phyloP scores from a whole-genome alignment of 768 basidiomycete species.

The Amanita thiersii region DNA sequence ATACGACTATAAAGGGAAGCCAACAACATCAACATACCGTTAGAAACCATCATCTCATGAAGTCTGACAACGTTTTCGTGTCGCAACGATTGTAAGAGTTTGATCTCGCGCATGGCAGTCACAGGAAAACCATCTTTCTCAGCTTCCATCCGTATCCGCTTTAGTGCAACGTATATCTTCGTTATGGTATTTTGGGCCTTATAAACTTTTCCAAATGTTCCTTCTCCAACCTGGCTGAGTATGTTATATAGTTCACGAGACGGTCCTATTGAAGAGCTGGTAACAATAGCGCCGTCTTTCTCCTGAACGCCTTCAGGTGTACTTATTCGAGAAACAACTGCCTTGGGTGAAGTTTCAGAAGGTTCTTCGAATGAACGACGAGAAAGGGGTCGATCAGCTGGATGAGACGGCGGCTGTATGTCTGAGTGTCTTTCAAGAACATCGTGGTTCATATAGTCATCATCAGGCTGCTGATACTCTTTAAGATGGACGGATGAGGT shows the following conservation, averaged over 20 bases:
- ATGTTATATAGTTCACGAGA: conserved; percentile 70
- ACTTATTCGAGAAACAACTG: conserved; percentile 1
- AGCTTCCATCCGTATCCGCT: conserved; percentile 95
- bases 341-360: neutral
- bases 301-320: conserved; percentile 7
- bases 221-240: conserved; percentile 92
- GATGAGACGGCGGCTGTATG: neutral
- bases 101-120: conserved; percentile 98
- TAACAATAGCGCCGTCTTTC: neutral
- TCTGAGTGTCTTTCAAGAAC: neutral
- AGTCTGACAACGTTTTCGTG: conserved; percentile 87
- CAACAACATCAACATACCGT: conserved; percentile 49
- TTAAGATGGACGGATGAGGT: no score
- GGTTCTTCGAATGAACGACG: neutral
- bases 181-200: conserved; percentile 83
- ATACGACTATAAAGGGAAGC: neutral
- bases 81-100: conserved; percentile 83
- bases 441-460: neutral
- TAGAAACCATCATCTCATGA: conserved; percentile 98
- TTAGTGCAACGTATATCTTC: conserved; percentile 79
- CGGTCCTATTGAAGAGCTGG: conserved; percentile 15
- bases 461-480: no score
- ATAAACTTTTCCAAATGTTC: conserved; percentile 97
- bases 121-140: conserved; percentile 98
- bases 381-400: neutral